Percentiles rank a stretch among this genome's conserved stretches.
These are phyloP conservation scores for Eucalyptus virginea DNA, from an alignment of 345 rosid species.

Conservation along the genomic window DNA sequence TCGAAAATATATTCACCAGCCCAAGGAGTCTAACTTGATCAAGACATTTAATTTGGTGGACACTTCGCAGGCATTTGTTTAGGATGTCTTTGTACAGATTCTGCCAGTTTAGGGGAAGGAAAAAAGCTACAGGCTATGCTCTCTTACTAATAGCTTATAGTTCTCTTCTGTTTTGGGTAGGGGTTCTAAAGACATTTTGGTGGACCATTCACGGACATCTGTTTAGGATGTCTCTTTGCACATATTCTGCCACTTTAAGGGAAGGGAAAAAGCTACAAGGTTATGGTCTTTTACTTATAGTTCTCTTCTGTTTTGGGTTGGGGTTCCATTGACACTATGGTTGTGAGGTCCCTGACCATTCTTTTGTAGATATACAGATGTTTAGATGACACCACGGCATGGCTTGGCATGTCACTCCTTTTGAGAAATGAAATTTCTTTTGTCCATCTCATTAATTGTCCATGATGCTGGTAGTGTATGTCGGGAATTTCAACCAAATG, in stretches of 20 bases:
- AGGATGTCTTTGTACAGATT: neutral
- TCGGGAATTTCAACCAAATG: neutral
- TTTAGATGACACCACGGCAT: neutral
- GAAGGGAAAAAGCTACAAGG: neutral
- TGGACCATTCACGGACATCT: neutral
- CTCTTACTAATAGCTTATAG: neutral
- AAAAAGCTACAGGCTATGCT: neutral
- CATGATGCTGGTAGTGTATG: neutral
- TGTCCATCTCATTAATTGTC: neutral
- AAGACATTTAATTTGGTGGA: neutral
- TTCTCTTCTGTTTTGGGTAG: neutral
- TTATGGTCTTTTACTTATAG: neutral
- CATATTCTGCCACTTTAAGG: neutral
- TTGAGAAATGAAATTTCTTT: neutral
- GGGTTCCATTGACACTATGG: neutral
- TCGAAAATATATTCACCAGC: slow-evolving; percentile 15
- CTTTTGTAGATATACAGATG: neutral
- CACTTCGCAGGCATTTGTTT: neutral
- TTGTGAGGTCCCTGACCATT: neutral
- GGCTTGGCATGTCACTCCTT: neutral
- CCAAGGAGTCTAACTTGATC: slow-evolving; percentile 8
- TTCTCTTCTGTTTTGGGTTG: neutral
- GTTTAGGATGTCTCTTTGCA: neutral
- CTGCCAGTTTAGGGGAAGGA: neutral
- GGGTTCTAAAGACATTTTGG: neutral